Base-by-base conservation (phyloP, 2,329 filamentous ascomycete species). In the Diaporthe sp. region DNA sequence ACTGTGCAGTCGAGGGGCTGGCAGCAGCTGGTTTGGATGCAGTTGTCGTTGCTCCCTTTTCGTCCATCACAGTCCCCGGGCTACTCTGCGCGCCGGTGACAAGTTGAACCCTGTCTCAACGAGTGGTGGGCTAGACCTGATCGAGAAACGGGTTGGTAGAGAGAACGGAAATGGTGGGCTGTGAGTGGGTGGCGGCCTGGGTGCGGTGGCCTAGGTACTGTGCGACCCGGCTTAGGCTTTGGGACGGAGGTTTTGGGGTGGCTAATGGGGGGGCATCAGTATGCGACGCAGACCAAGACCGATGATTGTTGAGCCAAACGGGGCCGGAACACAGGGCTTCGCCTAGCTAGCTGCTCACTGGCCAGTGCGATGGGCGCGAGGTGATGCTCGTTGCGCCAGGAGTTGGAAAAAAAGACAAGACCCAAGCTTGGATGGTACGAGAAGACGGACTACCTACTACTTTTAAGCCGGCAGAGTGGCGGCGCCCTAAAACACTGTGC, bases 71-170 rank as follows among this genome's bases (percentile, higher is more conserved):
- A 71, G 60, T 40, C 67, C 74, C 64, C 58, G 55, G 57, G 58
- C n/a, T 64, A 52, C 70, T 54, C 35, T 67, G 71, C 71, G 74
- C 58, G 71, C 71, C 70, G 66, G 71, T 57, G 67, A 68, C 58
- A 71, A 70, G 66, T 58, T 71, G 66, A 74, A 74, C 74, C 74
- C 74, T 75, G 71, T 74, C 74, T 45, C 57, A 55, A 70, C 35
- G 68, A 71, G 28, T 54, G 57, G 67, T 42, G 68, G 71, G 66
- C 74, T 75, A 74, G 50, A n/a, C 74, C 73, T 45, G 52, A 75
- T 74, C n/a, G 33, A 66, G 74, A 42, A 30, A 68, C 45, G 58
- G 58, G 35, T 57, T 66, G 42, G 69, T 9, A 73, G 61, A 58
- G 50, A 17, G 45, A 9, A 60, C 42, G 40, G 50, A 61, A 74